Evolutionary conservation across 2,329 filamentous ascomycete genomes (phyloP), one percentile per base, ranked within the genome.

Genomic region (Fusarium globosum): DNA sequence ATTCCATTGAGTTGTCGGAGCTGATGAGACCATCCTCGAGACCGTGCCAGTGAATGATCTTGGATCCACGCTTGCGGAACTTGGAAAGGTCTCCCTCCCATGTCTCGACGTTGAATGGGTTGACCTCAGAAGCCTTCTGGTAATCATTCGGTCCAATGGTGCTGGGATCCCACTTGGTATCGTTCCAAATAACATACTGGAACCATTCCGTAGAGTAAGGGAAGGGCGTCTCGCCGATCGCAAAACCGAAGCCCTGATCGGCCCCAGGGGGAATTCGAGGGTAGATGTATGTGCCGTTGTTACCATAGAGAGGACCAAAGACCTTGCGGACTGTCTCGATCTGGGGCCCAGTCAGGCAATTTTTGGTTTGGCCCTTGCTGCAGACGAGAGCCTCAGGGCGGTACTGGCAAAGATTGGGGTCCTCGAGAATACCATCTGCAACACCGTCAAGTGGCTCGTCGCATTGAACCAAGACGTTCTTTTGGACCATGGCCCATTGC

Each of bases 31-130:
- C 61, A 1, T 77, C 76, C 14, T 76, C 53, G 6, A 81, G 77
- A 2, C 86, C 86, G 68, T 87, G 86, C 76, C 86, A 87, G 74
- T 85, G 80, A 13, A 87, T 46, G 23, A 87, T 79, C 76, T 85
- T 86, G 18, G 82, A 80, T 12, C 85, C 85, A 7, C 81, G 79
- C 15, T 79, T 72, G 20, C 79, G 79, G 76, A 85, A 85, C 3
- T 72, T 65, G 0, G 83, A 76, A 11, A 87, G 77, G 38, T 85
- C 80, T 38, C 83, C 83, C 10, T 81, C 71, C 63, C 81, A 81
- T 0, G 85, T 84, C 13, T 74, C 64, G 3, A 72, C 59, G 15
- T 74, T 67, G 45, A 69, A 69, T 0, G 72, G 57, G 38, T 74
- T 74, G 18, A 69, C 36, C 23, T 72, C 52, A 2, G 58, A 18